These are phyloP conservation scores for Podosphaera fusca DNA, from an alignment of 2,329 filamentous ascomycete genomes.

Conservation along the genomic window DNA sequence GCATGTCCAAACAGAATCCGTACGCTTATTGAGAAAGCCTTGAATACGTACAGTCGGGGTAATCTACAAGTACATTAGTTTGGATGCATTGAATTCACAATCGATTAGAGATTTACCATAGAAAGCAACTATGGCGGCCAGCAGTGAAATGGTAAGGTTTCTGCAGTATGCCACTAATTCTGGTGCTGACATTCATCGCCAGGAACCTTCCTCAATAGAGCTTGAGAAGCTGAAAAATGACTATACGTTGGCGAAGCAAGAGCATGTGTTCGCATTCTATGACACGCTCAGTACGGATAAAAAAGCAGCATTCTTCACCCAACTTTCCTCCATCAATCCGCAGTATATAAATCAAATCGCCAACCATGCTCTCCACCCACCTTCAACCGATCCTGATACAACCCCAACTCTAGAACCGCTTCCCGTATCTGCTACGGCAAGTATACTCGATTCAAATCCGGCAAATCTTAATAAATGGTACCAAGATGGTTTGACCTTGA, in stretches of 20 bases:
- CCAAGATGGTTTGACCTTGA: constrained; percentile 38
- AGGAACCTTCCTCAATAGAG: constrained; percentile 18
- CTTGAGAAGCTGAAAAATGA: constrained; percentile 37
- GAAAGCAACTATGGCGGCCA: too few relatives aligned
- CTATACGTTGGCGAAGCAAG: constrained; percentile 53
- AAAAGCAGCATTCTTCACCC: constrained; percentile 57
- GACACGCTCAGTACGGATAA: constrained; percentile 52
- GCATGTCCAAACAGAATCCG: too few relatives aligned
- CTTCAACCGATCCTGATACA: constrained; percentile 25
- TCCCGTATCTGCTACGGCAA: constrained; percentile 65
- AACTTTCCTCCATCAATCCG: constrained; percentile 65
- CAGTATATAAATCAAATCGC: constrained; percentile 72
- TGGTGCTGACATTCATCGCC: too few relatives aligned
- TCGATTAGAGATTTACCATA: too few relatives aligned
- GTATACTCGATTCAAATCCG: constrained; percentile 68
- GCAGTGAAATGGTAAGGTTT: too few relatives aligned
- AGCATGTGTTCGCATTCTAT: constrained; percentile 71
- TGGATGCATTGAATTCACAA: too few relatives aligned
- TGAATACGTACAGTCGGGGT: too few relatives aligned
- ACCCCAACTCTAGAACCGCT: constrained; percentile 49
- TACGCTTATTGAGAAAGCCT: too few relatives aligned
- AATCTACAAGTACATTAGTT: too few relatives aligned
- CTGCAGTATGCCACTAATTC: too few relatives aligned
- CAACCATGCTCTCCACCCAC: constrained; percentile 58
- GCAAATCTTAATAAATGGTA: constrained; percentile 72